These are phyloP conservation scores for Phytophthora citrophthora DNA, from an alignment of 352 stramenopile species.

Conservation along the genomic window DNA sequence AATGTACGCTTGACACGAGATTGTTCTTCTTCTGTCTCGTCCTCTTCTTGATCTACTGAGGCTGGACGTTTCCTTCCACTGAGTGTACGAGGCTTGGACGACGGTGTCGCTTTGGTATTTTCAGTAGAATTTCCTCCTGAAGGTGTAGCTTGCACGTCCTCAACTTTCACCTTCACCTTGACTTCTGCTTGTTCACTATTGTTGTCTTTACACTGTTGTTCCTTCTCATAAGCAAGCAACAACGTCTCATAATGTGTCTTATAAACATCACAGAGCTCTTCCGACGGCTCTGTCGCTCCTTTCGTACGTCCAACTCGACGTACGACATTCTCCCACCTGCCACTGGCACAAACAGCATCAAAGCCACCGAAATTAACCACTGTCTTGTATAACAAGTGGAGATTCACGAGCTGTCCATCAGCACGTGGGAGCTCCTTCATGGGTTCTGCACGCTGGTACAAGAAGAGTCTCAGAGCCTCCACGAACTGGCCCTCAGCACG, in stretches of 20 bases:
- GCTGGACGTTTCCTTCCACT: slow-evolving; percentile 43
- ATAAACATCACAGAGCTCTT: slow-evolving; percentile 56
- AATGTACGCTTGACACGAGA: slow-evolving; percentile 67
- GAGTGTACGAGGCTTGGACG: slow-evolving; percentile 56
- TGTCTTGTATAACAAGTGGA: slow-evolving; percentile 73
- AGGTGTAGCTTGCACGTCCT: slow-evolving; percentile 23
- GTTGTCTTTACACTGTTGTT: slow-evolving; percentile 23
- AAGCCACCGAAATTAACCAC: slow-evolving; percentile 65
- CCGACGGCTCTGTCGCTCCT: slow-evolving; percentile 48
- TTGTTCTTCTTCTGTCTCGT: slow-evolving; percentile 18
- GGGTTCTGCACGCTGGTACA: slow-evolving; percentile 76
- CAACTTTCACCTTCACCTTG: slow-evolving; percentile 17
- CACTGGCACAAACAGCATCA: slow-evolving; percentile 39
- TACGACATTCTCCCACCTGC: slow-evolving; percentile 64
- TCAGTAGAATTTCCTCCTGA: slow-evolving; percentile 3
- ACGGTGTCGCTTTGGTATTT: slow-evolving; percentile 45
- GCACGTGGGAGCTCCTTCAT: slow-evolving; percentile 81
- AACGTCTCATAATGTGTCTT: slow-evolving; percentile 59
- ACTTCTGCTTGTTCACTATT: slow-evolving; percentile 11
- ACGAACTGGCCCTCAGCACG: slow-evolving; percentile 84
- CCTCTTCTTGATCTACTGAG: slow-evolving; percentile 9
- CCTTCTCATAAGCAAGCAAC: slow-evolving; percentile 62
- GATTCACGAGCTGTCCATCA: slow-evolving; percentile 76
- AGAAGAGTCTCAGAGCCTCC: slow-evolving; percentile 79
- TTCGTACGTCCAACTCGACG: slow-evolving; percentile 65